Base-by-base conservation (phyloP, 1,284 basidiomycete species). In the Fomitopsis schrenkii region DNA sequence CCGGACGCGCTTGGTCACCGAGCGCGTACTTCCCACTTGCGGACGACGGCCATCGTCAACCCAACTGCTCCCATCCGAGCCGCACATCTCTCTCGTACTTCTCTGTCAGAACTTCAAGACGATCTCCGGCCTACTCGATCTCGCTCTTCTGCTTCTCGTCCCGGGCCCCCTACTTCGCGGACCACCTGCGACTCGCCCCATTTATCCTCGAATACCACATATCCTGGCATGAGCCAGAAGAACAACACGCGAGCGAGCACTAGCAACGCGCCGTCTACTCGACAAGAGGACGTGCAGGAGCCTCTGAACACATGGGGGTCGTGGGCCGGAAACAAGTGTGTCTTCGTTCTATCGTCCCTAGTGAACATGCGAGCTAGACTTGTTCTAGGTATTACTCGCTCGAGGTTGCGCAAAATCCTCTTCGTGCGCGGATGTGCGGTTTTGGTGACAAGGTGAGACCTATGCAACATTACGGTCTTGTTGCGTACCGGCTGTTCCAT, bases 401-500 rank as follows among this genome's bases (percentile, higher is more conserved):
- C 44, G 87, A 92, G 67, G 85, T 95, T 66, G 84, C 93, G 5
- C 94, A 97, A 72, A 86, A 96, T 68, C 94, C 94, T 40, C 76
- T 93, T 55, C 84, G 94, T 50, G 94, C 94, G 41, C 85, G 94
- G 67, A 95, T 95, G 86, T 96, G 94, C 75, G 94, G 94, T 4
- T 95, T 96, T 75, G 94, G 94, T 58, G 94, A 96, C 79, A 96
- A 95, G 81, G 94, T 94, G 64, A 60, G 79, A 15, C 14, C 38
- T 40, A 74, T 46, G n/a, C 44, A 22, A 10, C 5, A 38, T 53
- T 59, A 44, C 52, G 42, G 10, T 30, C 48, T 59, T 57, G 33
- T 26, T n/a, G 60, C 54, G 46, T 28, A 12, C 14, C 6, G 28
- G 14, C 22, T 33, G 2, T 30, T 1, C 19, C 9, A 12, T 5